Conservation (phyloP, 2,329 filamentous ascomycete genomes). For the Camptophora hylomeconis region DNA sequence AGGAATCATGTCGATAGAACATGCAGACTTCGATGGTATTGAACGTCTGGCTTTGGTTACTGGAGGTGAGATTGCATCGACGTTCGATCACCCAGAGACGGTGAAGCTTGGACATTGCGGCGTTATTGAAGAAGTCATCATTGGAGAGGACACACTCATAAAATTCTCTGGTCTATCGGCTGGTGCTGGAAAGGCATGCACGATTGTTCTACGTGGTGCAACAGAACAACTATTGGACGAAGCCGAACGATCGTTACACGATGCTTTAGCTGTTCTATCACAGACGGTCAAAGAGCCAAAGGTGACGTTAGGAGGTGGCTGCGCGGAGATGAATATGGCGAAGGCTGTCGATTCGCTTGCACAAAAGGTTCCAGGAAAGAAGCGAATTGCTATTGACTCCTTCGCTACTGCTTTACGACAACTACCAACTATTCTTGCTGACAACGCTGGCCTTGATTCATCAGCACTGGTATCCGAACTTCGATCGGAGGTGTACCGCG, state of each 20-base stretch:
- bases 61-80: slow-evolving; percentile 92
- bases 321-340: slow-evolving; percentile 97
- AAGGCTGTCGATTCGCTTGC: slow-evolving; percentile 92
- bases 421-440: slow-evolving; percentile 87
- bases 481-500: slow-evolving; percentile 88
- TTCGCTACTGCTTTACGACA: slow-evolving; percentile 85
- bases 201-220: slow-evolving; percentile 87
- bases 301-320: slow-evolving; percentile 88
- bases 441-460: slow-evolving; percentile 93
- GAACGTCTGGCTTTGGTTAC: slow-evolving; percentile 90
- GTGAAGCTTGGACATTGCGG: slow-evolving; percentile 95
- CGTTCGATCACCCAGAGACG: slow-evolving; percentile 94
- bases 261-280: slow-evolving; percentile 88
- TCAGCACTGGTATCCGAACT: slow-evolving; percentile 85
- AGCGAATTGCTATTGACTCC: slow-evolving; percentile 79
- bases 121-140: slow-evolving; percentile 93
- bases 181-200: slow-evolving; percentile 86
- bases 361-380: slow-evolving; percentile 91
- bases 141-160: slow-evolving; percentile 94
- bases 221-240: slow-evolving; percentile 96
- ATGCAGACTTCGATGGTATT: slow-evolving; percentile 97
- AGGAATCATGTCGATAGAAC: slow-evolving; percentile 96
- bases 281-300: slow-evolving; percentile 92
- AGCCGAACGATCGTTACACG: slow-evolving; percentile 88
- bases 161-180: slow-evolving; percentile 93